These are phyloP conservation scores for Vicia faba DNA, from an alignment of 306 rosid species.

Conservation along the genomic window DNA sequence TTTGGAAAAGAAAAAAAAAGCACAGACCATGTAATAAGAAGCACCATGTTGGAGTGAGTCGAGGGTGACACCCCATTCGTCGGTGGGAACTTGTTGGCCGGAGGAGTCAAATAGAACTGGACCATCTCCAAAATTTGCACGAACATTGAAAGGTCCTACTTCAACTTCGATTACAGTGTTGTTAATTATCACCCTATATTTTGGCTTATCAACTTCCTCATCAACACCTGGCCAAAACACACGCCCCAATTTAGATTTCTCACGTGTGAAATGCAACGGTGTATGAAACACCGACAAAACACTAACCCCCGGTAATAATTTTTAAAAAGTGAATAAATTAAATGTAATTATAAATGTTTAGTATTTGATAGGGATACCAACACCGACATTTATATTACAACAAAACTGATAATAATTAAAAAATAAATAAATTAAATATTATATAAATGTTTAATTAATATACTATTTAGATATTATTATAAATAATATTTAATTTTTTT, in stretches of 20 bases:
- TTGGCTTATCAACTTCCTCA: constrained; percentile 38
- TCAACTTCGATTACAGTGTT: constrained; percentile 64
- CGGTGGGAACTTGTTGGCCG: constrained; percentile 70
- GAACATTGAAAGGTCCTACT: constrained; percentile 65
- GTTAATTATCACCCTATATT: constrained; percentile 68
- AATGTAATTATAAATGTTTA: no score
- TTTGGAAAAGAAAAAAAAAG: neutral
- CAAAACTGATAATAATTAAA: no score
- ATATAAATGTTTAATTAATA: no score
- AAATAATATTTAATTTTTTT: no score
- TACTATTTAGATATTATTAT: no score
- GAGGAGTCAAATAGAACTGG: constrained; percentile 62
- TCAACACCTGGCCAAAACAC: constrained; percentile 49
- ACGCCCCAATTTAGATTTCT: neutral
- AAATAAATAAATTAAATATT: no score
- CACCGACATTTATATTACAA: no score
- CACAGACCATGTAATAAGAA: constrained; percentile 71
- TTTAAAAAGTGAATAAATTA: no score
- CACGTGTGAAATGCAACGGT: no score
- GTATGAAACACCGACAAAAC: no score
- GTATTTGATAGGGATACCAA: no score
- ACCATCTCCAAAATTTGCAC: constrained; percentile 73
- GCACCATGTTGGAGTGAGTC: constrained; percentile 78
- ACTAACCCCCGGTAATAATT: no score
- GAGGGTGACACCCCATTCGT: constrained; percentile 83